Evolutionary conservation across 225 moss, liverwort and hornwort genomes (phyloP), one percentile per base, ranked within the genome.

Genomic region (Pseudoscleropodium purum): DNA sequence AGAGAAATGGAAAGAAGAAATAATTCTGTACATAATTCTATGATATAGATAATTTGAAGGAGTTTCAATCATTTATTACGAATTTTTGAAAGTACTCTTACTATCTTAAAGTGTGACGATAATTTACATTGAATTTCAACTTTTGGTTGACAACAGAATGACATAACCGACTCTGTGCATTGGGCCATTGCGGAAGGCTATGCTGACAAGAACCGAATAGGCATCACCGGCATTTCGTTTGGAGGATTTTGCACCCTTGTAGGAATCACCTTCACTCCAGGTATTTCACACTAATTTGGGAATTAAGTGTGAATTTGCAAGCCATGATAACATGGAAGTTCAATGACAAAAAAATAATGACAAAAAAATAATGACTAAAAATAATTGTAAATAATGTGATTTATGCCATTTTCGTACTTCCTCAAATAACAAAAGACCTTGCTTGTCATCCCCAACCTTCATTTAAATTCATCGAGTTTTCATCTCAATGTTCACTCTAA

Each of bases 111-210:
- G 30, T 4, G 30, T 18, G 47, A 47, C 4, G 3, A 79, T 18
- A 27, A 27, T 21, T 43, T 36, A 49, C 2, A 2, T 15, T 33
- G 24, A 23, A 3, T 25, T 62, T 47, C 10, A 72, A 59, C 15
- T 29, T 85, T 45, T 82, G 45, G 9, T 1, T 70, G 36, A 59
- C 41, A 36, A 74, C 86, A 98, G 96, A 91, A 98, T 88, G 96
- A 98, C 63, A 95, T 96, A 21, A 96, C 92, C 16, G 97, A 98
- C 86, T 91, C 94, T 25, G 94, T 98, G n/a, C 83, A 89, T 7
- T 96, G 96, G 97, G 90, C 94, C 34, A 90, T 96, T 76, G 90
- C 88, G 36, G 93, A 96, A 92, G 96, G 97, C 14, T 96, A 94
- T 83, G 96, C 92, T 31, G 96, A 98, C 89, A 96, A 95, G 91